Evolutionary conservation across 495 filamentous ascomycete species (phyloP), one percentile per base, ranked within the genome.

Genomic region (Aspergillus steynii): DNA sequence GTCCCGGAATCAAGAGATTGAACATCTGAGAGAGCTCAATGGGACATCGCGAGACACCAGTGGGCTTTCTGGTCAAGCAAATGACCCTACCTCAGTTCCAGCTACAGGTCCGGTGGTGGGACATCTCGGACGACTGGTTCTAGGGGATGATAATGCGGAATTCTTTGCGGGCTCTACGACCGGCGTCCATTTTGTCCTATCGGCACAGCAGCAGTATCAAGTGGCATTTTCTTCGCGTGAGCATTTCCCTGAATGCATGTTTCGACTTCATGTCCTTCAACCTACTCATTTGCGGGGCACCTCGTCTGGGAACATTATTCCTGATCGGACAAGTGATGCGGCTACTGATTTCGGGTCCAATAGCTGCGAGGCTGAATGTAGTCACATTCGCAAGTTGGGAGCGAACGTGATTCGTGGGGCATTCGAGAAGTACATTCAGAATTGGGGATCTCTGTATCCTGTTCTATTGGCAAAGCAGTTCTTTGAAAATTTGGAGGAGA

Each of bases 151-250:
- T 20, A 53, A 53, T 7, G 20, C 56, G 12, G 53, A 59, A 6
- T 37, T 52, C 20, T 64, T 64, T 50, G 62, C 58, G 25, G 62
- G 62, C 25, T 64, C 62, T 45, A 64, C 62, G 3, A 64, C 62
- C 25, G 62, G 62, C 2, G 45, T 64, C 15, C 58, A 64, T 50
- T 64, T 64, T 45, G 54, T 64, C 49, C 53, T 56, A 1, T 57
- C 20, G 1, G 62, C 56, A 20, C 53, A 64, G 48, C 34, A 58
- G 26, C 32, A 53, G 45, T 61, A 59, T 28, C 52, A 61, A 27
- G 57, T 50, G 7, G n/a, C 28, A 4, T 57, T 61, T 25, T 50
- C 53, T 31, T 26, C 56, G 3, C 1, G 52, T 6, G 34, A 50
- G 20, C 31, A 49, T 12, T 64, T 64, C 29, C 62, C 62, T 20